Conservation (phyloP, 192 early-diverging fungal species). For the Chytriomyces sp. region DNA sequence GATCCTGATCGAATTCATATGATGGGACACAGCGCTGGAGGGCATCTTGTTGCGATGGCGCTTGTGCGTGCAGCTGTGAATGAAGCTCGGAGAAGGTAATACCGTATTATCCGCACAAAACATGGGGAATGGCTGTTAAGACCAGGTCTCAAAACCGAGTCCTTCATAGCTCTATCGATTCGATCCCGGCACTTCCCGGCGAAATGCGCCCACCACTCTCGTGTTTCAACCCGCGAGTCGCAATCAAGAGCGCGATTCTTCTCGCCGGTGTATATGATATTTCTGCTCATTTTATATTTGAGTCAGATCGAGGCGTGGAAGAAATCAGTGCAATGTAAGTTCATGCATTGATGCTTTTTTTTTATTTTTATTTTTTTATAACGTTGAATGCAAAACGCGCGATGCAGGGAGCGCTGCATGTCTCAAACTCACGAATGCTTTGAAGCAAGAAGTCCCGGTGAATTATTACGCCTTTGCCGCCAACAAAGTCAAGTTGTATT, state of each 20-base stretch:
- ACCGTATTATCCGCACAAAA: conserved; percentile 7
- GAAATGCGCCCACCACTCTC: not conserved
- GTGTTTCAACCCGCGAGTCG: not conserved
- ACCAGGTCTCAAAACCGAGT: not conserved
- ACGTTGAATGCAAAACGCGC: no score
- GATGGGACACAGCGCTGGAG: conserved; percentile 53
- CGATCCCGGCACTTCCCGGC: not conserved
- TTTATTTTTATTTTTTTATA: not conserved
- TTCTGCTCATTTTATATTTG: conserved; percentile 40
- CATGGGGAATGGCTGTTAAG: not conserved
- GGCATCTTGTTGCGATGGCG: conserved; percentile 44
- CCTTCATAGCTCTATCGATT: not conserved
- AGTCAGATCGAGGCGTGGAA: conserved; percentile 46
- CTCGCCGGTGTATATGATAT: conserved; percentile 52
- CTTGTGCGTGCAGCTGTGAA: conserved; percentile 37
- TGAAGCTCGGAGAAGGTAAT: not conserved
- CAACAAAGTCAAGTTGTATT: not conserved
- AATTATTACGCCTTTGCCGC: not conserved
- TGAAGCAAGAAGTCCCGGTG: conserved; percentile 19
- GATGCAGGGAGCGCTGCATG: conserved; percentile 6
- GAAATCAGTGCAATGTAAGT: conserved; percentile 46
- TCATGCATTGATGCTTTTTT: not conserved
- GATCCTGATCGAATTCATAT: conserved; percentile 40
- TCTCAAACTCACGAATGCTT: not conserved
- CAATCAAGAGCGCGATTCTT: conserved; percentile 34